These are phyloP conservation scores for Prosopis cineraria DNA, from an alignment of 306 rosid genomes.

Conservation along the genomic window DNA sequence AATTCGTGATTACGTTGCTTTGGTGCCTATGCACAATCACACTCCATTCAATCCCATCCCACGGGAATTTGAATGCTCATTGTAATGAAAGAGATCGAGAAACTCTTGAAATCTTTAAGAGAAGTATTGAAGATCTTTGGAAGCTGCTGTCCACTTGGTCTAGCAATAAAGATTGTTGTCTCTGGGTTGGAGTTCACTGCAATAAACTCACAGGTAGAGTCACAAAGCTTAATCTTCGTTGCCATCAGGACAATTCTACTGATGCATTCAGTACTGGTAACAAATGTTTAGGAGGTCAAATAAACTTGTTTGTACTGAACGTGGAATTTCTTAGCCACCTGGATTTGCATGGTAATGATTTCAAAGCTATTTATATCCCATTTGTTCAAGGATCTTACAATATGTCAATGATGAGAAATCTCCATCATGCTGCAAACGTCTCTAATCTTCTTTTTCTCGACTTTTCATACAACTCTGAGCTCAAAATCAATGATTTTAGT, in stretches of 20 bases:
- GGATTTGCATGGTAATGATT: background rate
- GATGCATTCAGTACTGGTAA: too few species aligned
- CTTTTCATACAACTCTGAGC: background rate
- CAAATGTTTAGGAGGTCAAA: background rate
- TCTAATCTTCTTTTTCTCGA: slow-evolving; percentile 8
- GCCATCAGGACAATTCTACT: too few species aligned
- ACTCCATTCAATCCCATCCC: background rate
- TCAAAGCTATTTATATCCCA: background rate
- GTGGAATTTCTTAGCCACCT: background rate
- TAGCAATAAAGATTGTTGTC: slow-evolving; percentile 1
- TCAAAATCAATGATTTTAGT: background rate
- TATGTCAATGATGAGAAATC: background rate
- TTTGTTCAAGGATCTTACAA: background rate
- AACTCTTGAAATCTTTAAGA: background rate
- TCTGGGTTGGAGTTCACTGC: background rate
- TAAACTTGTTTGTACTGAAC: background rate
- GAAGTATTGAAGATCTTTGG: slow-evolving; percentile 6
- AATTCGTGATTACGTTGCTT: background rate
- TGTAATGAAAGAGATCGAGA: slow-evolving; percentile 7
- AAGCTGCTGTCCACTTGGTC: slow-evolving; percentile 24
- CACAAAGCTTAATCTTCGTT: too few species aligned
- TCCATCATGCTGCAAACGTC: background rate
- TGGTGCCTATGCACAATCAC: background rate
- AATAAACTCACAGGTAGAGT: background rate
- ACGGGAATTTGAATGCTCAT: background rate